Base-by-base conservation (phyloP, 2,329 filamentous ascomycete genomes). In the Blastomyces percursus region DNA sequence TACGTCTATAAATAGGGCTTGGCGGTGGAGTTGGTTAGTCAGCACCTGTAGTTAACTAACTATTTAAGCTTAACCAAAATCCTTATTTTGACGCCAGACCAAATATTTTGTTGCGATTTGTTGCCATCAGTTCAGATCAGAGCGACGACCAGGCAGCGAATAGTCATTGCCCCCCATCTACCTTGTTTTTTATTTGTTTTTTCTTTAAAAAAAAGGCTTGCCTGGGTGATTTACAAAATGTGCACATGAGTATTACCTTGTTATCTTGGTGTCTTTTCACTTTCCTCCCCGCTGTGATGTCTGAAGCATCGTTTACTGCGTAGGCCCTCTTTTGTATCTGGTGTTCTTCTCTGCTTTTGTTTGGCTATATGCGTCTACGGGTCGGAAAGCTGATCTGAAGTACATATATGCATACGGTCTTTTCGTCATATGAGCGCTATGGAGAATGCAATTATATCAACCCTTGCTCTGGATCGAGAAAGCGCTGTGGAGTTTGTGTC, bases 371-470 rank as follows among this genome's bases (percentile, higher is more conserved):
- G 8, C 27, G 12, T 32, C 50, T 2, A 16, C 38, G 16, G n/a
- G 54, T 42, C 21, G 32, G 14, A 38, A 38, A 38, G 35, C 35
- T 12, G 35, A 38, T 57, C 32, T 57, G 16, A 35, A 57, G 42
- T 14, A 56, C 16, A 38, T 42, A 24, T 19, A 42, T 44, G 4
- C n/a, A 24, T 27, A 51, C 9, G 16, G 6, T n/a, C 14, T 3
- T 35, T 12, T 16, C 12, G 14, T 30, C 21, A 51, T 16, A 30
- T 27, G 24, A 58, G 38, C 42, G 19, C 38, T 70, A 63, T 63
- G 64, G 79, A 81, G 19, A 32, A 50, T 14, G 30, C 38, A 27
- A 27, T 11, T 7, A 50, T 55, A 9, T 59, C 64, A 16, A 19
- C 64, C 51, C 62, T 59, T n/a, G 24, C 38, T 40, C 50, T 66